These are phyloP conservation scores for Ogataea saltuana DNA, from an alignment of 805 yeast species.

Conservation along the genomic window DNA sequence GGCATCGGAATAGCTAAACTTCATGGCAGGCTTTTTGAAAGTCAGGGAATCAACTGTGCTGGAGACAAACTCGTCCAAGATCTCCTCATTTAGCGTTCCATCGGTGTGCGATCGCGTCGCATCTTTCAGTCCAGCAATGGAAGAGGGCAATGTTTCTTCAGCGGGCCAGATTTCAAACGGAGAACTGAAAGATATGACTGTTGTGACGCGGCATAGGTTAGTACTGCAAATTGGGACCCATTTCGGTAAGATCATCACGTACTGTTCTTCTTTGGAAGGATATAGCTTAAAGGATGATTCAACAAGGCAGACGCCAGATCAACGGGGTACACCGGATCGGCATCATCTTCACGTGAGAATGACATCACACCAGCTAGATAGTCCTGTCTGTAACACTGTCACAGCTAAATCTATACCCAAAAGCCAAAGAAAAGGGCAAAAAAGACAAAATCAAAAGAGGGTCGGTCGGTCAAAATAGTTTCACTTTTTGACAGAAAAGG, in stretches of 20 bases:
- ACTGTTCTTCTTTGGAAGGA: slow-evolving; percentile 43
- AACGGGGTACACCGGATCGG: slow-evolving; percentile 7
- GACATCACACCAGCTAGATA: neutral
- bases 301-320: slow-evolving; percentile 27
- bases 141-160: slow-evolving; percentile 5
- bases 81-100: slow-evolving; percentile 10
- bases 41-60: slow-evolving; percentile 23
- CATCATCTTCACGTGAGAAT: neutral
- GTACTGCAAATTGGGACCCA: neutral
- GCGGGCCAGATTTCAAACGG: slow-evolving; percentile 29
- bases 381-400: too few relatives aligned
- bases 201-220: slow-evolving; percentile 8
- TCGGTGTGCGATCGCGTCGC: too few relatives aligned
- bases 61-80: slow-evolving; percentile 31
- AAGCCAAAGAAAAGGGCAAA: neutral
- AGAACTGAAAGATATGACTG: slow-evolving; percentile 29
- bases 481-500: slow-evolving; percentile 2
- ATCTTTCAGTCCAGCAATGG: too few relatives aligned
- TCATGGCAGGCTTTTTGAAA: slow-evolving; percentile 39
- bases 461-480: neutral
- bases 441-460: neutral
- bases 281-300: slow-evolving; percentile 36
- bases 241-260: slow-evolving; percentile 13
- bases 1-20: slow-evolving; percentile 1
- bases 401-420: too few relatives aligned